Evolutionary conservation across 2,329 filamentous ascomycete genomes (phyloP).

Genomic region (Diaporthe humulicola): DNA sequence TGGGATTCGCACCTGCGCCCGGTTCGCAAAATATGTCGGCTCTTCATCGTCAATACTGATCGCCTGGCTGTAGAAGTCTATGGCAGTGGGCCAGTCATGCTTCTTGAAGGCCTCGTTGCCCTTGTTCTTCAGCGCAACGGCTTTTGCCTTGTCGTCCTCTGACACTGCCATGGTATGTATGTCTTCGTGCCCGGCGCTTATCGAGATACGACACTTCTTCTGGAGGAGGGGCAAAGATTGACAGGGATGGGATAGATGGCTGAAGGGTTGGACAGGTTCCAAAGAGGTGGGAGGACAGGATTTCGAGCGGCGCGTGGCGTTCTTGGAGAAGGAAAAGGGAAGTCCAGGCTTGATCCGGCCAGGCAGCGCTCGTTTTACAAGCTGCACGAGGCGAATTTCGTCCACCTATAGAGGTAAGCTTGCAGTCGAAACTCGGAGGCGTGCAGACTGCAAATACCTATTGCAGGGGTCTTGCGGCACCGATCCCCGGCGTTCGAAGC

Average conservation of each 20-base stretch:
- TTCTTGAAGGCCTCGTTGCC: constrained; percentile 93
- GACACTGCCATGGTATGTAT: constrained; percentile 42
- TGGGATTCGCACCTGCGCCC: constrained; percentile 81
- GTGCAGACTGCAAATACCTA: constrained; percentile 25
- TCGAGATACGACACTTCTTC: neutral
- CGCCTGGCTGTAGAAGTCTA: constrained; percentile 88
- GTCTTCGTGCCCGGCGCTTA: constrained; percentile 21
- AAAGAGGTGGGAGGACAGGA: constrained; percentile 9
- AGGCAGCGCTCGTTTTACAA: constrained; percentile 16
- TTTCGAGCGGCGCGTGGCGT: constrained; percentile 8
- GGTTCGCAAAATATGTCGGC: constrained; percentile 92
- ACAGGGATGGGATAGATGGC: constrained; percentile 17
- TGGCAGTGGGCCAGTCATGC: constrained; percentile 87
- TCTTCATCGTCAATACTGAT: constrained; percentile 87
- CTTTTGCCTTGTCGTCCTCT: constrained; percentile 75
- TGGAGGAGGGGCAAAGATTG: constrained; percentile 23
- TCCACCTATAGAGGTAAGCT: constrained; percentile 21
- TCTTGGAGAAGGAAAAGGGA: neutral
- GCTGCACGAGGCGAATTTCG: constrained; percentile 28
- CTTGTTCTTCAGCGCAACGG: constrained; percentile 88
- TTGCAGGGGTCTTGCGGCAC: constrained; percentile 29
- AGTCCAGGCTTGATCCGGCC: constrained; percentile 19
- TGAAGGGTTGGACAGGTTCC: constrained; percentile 23
- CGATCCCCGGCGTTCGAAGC: constrained; percentile 29
- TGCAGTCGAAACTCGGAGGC: constrained; percentile 28